Evolutionary conservation across 2,329 filamentous ascomycete species (phyloP).

Genomic region (Phialophora macrospora): DNA sequence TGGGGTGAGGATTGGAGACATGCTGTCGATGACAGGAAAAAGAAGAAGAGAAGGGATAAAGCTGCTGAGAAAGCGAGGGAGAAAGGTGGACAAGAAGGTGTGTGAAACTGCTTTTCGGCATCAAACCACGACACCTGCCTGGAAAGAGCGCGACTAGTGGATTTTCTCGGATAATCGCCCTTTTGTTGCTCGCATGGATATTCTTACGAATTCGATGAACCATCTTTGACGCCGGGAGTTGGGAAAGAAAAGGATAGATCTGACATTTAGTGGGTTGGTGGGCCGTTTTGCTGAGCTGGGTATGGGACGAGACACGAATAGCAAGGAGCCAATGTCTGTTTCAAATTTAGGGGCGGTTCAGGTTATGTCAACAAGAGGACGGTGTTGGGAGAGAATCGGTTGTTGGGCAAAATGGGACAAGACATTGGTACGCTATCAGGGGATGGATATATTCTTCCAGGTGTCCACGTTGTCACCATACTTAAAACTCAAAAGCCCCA

Average conservation of each 20-base stretch:
- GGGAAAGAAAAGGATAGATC: background rate
- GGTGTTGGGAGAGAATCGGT: background rate
- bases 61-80: conserved; percentile 31
- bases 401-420: background rate
- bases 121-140: background rate
- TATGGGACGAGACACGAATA: background rate
- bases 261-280: background rate
- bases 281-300: background rate
- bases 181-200: background rate
- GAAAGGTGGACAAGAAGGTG: conserved; percentile 23
- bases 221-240: background rate
- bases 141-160: background rate
- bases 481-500: background rate
- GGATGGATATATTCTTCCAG: background rate
- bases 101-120: conserved; percentile 4
- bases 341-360: background rate
- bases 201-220: background rate
- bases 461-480: background rate
- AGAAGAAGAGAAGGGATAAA: conserved; percentile 44
- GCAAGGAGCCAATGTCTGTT: background rate
- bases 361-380: background rate
- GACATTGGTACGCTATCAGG: background rate
- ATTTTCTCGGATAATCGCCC: too few relatives aligned
- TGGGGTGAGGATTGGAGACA: conserved; percentile 61
- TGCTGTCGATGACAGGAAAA: conserved; percentile 57